phyloP scores from a whole-genome alignment of 2,329 filamentous ascomycete genomes.

The Aspergillus spinulosporus region DNA sequence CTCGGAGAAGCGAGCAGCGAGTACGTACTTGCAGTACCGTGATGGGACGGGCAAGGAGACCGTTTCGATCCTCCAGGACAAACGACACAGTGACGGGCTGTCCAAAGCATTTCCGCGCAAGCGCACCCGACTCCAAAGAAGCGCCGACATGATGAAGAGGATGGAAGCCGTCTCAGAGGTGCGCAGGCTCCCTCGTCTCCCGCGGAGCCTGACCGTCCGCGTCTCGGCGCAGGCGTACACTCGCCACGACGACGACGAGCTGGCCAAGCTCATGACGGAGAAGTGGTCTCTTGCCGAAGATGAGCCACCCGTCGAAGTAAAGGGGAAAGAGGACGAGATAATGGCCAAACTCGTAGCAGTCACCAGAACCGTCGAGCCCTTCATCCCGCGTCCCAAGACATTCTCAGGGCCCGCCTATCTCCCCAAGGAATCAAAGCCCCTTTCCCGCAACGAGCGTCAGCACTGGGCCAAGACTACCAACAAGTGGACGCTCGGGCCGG shows the following conservation, averaged over 20 bases:
- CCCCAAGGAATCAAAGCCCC: not conserved
- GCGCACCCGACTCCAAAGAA: constrained; percentile 1
- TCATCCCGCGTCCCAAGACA: not conserved
- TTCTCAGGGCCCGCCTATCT: not conserved
- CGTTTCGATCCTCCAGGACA: not conserved
- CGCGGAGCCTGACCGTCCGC: not conserved
- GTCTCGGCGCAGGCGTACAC: not conserved
- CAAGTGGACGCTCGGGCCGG: constrained; percentile 4
- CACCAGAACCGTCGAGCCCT: not conserved
- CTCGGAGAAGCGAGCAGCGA: not conserved
- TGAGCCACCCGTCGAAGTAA: not conserved
- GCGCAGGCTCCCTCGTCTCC: not conserved
- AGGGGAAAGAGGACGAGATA: not conserved
- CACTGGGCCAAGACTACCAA: not conserved
- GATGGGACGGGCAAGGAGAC: not conserved
- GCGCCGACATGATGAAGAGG: not conserved
- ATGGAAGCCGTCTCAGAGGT: not conserved
- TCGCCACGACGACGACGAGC: not conserved
- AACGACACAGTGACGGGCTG: not conserved
- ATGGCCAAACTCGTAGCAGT: not conserved
- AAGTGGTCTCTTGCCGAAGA: not conserved
- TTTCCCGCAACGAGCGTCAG: not conserved
- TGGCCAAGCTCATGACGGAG: not conserved
- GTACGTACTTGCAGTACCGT: not conserved
- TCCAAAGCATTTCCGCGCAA: not conserved